Base-by-base conservation (phyloP, 441 rosid species). In the Arabidopsis hybrid region DNA sequence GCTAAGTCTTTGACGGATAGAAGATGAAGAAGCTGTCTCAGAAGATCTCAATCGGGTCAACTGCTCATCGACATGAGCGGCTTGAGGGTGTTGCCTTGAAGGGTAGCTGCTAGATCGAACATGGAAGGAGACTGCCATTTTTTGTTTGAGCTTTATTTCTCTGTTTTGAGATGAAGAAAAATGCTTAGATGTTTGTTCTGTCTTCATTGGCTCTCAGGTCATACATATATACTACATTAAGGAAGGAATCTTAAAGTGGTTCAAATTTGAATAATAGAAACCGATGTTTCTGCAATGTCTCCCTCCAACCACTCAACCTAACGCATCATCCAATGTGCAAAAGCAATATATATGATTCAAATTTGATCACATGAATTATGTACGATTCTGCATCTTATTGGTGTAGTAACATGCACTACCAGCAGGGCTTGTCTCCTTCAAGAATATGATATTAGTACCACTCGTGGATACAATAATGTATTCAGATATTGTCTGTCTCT, bases 1-100 rank as follows among this genome's bases (percentile, higher is more conserved):
- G 53, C 46, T 57, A 61, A 83, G 74, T 56, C 75, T 85, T 42
- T 50, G 65, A 38, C 52, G 47, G 18, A 78, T 66, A 1, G 75
- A 73, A 52, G 78, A 70, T 53, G 80, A 65, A 42, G 79, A 32
- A 3, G 68, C 42, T 51, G 63, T n/a, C 26, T 43, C 53, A 10
- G 74, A 78, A 40, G 68, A 67, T 65, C 77, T 65, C 50, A 80
- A 60, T 3, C 77, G 42, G 45, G 35, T 17, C 74, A 76, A 7
- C 0, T 72, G 69, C 40, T 80, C 81, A 32, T 67, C 14, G 58
- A 77, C 56, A 60, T 64, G 35, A 60, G 72, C 34, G 3, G 26
- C 70, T 21, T 71, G 68, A 38, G 80, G 72, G 61, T 78, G 68
- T 52, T 14, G 62, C 34, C 69, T 74, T 36, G 75, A 78, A 29